Evolutionary conservation across 768 basidiomycete genomes (phyloP), one percentile per base, ranked within the genome.

Genomic region (Lyophyllum decastes): DNA sequence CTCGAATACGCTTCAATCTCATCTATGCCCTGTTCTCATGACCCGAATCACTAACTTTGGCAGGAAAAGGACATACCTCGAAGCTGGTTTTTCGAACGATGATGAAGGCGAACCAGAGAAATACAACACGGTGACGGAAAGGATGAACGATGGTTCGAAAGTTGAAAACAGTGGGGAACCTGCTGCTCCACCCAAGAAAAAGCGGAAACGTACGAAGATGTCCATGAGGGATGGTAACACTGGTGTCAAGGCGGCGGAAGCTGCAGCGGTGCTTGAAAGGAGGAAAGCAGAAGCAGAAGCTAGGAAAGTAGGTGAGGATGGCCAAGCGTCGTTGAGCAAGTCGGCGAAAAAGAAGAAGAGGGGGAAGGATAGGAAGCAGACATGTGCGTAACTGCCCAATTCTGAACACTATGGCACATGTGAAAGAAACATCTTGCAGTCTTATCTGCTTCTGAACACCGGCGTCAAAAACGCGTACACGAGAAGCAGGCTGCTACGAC

Each of bases 41-140:
- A 91, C 90, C 14, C 83, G 90, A 43, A 74, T 86, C 55, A 90
- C 91, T 9, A 86, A 84, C 63, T 80, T 92, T 69, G 87, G 86
- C n/a, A 79, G 81, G 52, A 93, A 92, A 68, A 76, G 90, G 49
- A 87, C 84, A 4, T 84, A 90, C 65, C 61, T 91, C 14, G 78
- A 92, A 59, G 87, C 89, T 14, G 85, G 82, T 0, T 83, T 88
- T 61, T 64, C 54, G 19, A 56, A 38, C 9, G 54, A 69, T 14
- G 57, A 61, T 17, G 63, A 68, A 45, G 61, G 55, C 26, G 48
- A 61, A 33, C 26, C 52, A 10, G 64, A 64, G 9, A 54, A 48
- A 30, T 4, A 4, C 55, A 21, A 58, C 60, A 48, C 61, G 55
- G 48, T 41, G 19, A 38, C 43, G 45, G 47, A 34, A 44, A 45